phyloP scores from a whole-genome alignment of 1,284 basidiomycete genomes.

The Ceratobasidium sp. region DNA sequence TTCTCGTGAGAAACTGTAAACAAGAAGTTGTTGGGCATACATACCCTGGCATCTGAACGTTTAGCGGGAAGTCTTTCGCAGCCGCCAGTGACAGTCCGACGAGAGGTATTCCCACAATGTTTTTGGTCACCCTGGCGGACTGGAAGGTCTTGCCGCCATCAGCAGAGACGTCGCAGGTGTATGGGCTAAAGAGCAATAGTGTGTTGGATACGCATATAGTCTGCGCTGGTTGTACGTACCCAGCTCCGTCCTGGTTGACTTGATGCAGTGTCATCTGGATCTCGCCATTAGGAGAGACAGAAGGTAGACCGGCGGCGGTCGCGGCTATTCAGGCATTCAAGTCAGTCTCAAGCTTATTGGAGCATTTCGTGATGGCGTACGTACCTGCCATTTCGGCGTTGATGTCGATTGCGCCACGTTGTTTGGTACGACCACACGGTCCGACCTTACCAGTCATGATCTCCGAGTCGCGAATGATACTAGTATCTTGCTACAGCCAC shows the following conservation, averaged over 20 bases:
- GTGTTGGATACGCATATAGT: background rate
- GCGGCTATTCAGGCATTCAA: conserved; percentile 6
- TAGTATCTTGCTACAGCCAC: conserved; percentile 50
- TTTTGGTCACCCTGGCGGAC: conserved; percentile 50
- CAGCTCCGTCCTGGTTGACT: conserved; percentile 39
- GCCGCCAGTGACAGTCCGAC: conserved; percentile 50
- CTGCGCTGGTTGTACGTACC: background rate
- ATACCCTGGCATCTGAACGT: conserved; percentile 50
- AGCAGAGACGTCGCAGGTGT: conserved; percentile 39
- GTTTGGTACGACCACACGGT: conserved; percentile 52
- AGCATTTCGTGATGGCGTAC: background rate
- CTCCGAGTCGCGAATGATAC: conserved; percentile 52
- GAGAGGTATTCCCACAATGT: conserved; percentile 51
- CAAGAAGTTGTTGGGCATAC: conserved; percentile 6
- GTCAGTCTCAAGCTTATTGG: background rate
- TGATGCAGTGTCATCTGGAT: conserved; percentile 39
- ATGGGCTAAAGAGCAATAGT: conserved; percentile 8
- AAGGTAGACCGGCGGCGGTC: conserved; percentile 16
- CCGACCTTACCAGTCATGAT: conserved; percentile 50
- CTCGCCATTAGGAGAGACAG: conserved; percentile 12
- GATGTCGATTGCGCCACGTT: conserved; percentile 52
- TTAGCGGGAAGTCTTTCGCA: conserved; percentile 52
- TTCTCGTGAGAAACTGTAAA: background rate
- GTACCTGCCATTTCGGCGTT: conserved; percentile 50
- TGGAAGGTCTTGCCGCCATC: conserved; percentile 51